Base-by-base conservation (phyloP, 352 stramenopile species). In the Phytophthora pinifolia region DNA sequence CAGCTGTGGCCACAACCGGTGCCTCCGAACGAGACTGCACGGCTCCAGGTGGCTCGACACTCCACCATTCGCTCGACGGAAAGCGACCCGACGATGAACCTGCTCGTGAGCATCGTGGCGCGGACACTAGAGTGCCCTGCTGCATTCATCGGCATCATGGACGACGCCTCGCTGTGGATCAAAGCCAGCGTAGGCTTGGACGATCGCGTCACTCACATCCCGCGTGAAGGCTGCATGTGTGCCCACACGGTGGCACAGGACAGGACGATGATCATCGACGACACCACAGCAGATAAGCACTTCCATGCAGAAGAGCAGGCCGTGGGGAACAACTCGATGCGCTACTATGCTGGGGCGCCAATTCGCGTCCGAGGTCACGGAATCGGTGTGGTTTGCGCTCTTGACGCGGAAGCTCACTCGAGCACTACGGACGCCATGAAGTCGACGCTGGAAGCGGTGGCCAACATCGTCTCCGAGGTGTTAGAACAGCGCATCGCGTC, bases 401-500 rank as follows among this genome's bases (percentile, higher is more conserved):
- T 92, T 15, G 83, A 92, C 39, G 74, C 55, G 8, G 44, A 61
- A 15, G 65, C 83, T 2, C 83, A 88, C 39, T 54, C 48, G 8
- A 48, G 61, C 17, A 90, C 79, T 2, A 79, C 74, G 0, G 45
- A 74, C 1, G 59, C 72, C 9, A 89, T 88, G 78, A 73, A 62
- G 29, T 88, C 76, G 34, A 92, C 78, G 6, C 72, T 92, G 14
- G 83, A 90, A 43, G 78, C 79, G 0, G 72, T 92, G 31, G 79
- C 79, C 6, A 89, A 86, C 18, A 92, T 92, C 30, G 83, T 86
- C n/a, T 89, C 79, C 0, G 79, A 92, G 38, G 83, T 92, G 13
- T 67, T 92, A 13, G 83, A 92, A 52, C 78, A 92, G 58, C 78
- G 83, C 18, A 46, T 88, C 44, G 56, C 50, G 41, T 51, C 50